Evolutionary conservation across 164 flowering plant species (phyloP), one percentile per base, ranked within the genome.

Genomic region (Annona squamosa): DNA sequence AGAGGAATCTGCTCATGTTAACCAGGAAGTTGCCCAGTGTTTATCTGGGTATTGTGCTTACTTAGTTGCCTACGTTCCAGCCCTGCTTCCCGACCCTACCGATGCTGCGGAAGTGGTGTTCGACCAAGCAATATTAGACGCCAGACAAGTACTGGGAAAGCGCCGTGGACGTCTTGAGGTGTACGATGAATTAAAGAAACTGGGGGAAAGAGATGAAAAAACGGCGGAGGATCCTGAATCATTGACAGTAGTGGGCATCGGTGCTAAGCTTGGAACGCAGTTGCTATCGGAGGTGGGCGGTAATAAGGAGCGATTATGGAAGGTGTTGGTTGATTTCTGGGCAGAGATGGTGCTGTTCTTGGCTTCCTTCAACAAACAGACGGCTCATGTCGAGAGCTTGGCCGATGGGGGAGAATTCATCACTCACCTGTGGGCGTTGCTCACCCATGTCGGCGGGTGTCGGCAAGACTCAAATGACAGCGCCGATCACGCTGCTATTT

Each of bases 301-400:
- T 7, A 16, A 52, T 10, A 16, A 52, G 13, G 57, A 7, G 17
- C 7, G 16, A 43, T 57, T 43, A 17, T 76, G 75, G 72, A 72
- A 76, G 61, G 56, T 70, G 9, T 59, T 76, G 62, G 66, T 75
- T 37, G 78, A 76, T 65, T 57, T 71, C 46, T 72, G 74, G 68
- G 67, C 74, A 19, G 74, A 72, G 44, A 62, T 72, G 68, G 63
- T 72, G 5, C 16, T 72, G 48, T 63, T 63, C 41, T 12, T 72
- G 46, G 68, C 74, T 19, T 68, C 74, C 26, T 72, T 68, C 3
- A 68, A 63, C 18, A 26, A 63, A 18, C 43, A 48, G n/a, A 46
- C 48, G 6, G 45, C 45, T 16, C 74, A 72, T 63, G 74, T 42
- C 43, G 67, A 72, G 13, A 12, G 18, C 18, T 19, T 72, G 52